Base-by-base conservation (phyloP, 306 rosid species). In the Ammopiptanthus mongolicus region DNA sequence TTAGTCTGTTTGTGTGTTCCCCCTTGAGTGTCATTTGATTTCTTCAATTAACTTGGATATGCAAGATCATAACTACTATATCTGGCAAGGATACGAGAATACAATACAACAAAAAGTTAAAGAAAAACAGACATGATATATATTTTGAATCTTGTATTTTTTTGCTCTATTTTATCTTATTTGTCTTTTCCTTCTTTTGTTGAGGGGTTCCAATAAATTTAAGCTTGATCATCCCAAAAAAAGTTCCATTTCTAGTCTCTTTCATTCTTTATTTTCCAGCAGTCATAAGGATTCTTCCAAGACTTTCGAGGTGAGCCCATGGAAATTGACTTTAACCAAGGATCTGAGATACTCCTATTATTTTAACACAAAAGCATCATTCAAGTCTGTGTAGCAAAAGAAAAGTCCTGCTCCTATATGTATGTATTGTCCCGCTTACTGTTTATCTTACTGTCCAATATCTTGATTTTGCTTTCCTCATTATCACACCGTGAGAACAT, bases 321-420 rank as follows among this genome's bases (percentile, higher is more conserved):
- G 47, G 23, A 76, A 63, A 76, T 81, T 76, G 78, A 71, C 71
- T 75, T 76, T 59, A 50, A 75, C 36, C 53, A 67, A 80, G 82
- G 48, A 77, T 80, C 68, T 73, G 53, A 77, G 56, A 73, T 51
- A 69, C 70, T 78, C 65, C 42, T 59, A 46, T 59, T 64, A 42
- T 64, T 78, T 58, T 65, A 55, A 65, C 77, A 71, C 46, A 51
- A 51, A 75, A 65, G 58, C 69, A 84, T 65, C 73, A 77, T 82
- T 82, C 76, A 77, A 77, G 64, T 77, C 81, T 75, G 79, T 82
- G 84, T 80, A 19, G 55, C 62, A 33, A 76, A 80, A 76, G 72
- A n/a, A 58, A 80, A 33, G 55, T 34, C 3, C 62, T 71, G 70
- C 74, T 76, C 69, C 74, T 33, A 71, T 81, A 63, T n/a, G n/a